Evolutionary conservation across 1,139 yeast genomes (phyloP).

Genomic region (Geotrichum histeridarum): DNA sequence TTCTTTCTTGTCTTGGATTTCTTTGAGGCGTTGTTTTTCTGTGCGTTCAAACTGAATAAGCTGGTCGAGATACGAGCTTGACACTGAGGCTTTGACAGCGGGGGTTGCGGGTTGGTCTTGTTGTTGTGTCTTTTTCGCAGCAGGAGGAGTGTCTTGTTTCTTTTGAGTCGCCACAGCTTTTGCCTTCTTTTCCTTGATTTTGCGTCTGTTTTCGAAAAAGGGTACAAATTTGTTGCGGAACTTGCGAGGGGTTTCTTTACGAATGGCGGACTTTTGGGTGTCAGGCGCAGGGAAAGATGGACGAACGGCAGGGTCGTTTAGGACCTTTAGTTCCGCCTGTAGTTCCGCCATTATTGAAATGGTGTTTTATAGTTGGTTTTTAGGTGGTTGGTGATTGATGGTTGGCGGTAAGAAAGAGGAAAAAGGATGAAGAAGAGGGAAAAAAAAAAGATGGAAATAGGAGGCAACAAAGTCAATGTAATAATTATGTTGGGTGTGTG

Average conservation of each 20-base stretch:
- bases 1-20: not conserved
- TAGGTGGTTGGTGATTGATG: not conserved
- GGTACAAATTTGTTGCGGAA: constrained; percentile 13
- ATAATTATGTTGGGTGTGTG: too few species aligned
- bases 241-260: constrained; percentile 9
- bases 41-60: constrained; percentile 2
- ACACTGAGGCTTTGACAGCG: not conserved
- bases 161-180: not conserved
- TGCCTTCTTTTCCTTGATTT: not conserved
- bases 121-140: not conserved
- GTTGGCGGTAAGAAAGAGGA: not conserved
- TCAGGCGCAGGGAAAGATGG: not conserved
- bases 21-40: constrained; percentile 4
- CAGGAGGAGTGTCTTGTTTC: not conserved
- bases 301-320: not conserved
- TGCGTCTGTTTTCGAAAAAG: not conserved
- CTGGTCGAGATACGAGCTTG: constrained; percentile 5
- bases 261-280: not conserved
- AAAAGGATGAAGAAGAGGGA: not conserved
- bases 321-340: not conserved
- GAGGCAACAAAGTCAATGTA: not conserved
- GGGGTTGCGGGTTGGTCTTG: not conserved
- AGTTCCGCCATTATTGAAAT: not conserved
- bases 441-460: not conserved
- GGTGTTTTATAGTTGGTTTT: not conserved